Evolutionary conservation across 257 asterid species (phyloP), one percentile per base, ranked within the genome.

Genomic region (Solanum pinnatisectum): DNA sequence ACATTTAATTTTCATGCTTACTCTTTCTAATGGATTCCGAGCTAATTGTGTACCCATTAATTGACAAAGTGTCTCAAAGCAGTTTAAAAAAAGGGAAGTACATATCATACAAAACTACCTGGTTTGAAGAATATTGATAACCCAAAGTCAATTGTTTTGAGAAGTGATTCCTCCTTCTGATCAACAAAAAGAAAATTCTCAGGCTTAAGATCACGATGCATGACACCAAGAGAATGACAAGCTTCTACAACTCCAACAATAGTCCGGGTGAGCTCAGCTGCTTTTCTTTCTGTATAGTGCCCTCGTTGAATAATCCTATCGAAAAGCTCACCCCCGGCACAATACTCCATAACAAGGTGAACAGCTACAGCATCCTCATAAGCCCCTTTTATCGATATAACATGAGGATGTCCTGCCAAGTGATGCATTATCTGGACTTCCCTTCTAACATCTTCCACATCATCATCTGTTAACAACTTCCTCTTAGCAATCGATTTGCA

Each of bases 391-490:
- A 96, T 94, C 30, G 99, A 96, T 87, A 96, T 95, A 49, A 96
- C 99, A 89, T 96, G 94, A 2, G 96, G 97, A 85, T 96, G 96
- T 68, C 96, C 99, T 0, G 97, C 94, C 87, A 96, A 91, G 84
- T 96, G 98, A 89, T 96, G 99, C 99, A 96, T 94, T 92, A 96
- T 96, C 94, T 96, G 99, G 89, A 96, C 93, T 65, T 95, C 99
- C 94, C 99, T 91, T 87, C 99, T 94, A 46, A 96, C 99, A 88
- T 96, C 99, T 93, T 96, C 99, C 25, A 96, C 99, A 77, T 96
- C 99, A 15, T 96, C 99, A 36, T 96, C 98, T 0, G 95, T 93
- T 87, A 95, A 86, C 63, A 96, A 87, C 94, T 96, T 96, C 92
- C 99, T 94, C 95, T 95, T 96, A 22, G 98, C 98, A 85, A 96